Evolutionary conservation across 1,139 yeast genomes (phyloP).

Genomic region (Hansenula anomala): DNA sequence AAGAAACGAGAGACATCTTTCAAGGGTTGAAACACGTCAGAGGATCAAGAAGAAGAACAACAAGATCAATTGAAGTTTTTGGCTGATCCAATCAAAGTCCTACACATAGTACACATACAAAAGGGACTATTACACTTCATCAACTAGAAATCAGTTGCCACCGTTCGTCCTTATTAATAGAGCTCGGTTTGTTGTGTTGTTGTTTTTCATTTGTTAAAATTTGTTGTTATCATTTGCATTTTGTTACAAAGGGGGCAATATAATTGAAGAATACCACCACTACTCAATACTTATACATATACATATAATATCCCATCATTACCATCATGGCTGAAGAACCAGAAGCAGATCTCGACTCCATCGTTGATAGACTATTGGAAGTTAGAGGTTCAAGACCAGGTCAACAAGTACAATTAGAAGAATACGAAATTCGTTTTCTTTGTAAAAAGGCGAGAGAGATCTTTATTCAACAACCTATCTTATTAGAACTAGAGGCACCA

Average conservation of each 20-base stretch:
- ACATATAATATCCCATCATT: constrained; percentile 4
- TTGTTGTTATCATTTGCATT: too few relatives aligned
- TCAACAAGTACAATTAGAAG: constrained; percentile 89
- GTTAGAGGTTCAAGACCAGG: constrained; percentile 99
- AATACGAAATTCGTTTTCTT: constrained; percentile 89
- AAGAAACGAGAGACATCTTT: too few relatives aligned
- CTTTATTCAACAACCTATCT: constrained; percentile 94
- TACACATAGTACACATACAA: too few relatives aligned
- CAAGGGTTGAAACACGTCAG: too few relatives aligned
- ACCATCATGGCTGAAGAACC: constrained; percentile 38
- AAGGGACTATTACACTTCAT: too few relatives aligned
- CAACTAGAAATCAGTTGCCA: too few relatives aligned
- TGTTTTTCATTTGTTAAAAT: too few relatives aligned
- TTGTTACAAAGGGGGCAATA: background rate
- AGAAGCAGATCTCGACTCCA: constrained; percentile 95
- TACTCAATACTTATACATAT: background rate
- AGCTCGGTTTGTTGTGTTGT: too few relatives aligned
- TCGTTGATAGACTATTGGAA: constrained; percentile 92
- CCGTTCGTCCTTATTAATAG: too few relatives aligned
- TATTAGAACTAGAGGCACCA: constrained; percentile 94
- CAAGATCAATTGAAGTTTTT: too few relatives aligned
- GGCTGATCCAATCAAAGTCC: too few relatives aligned
- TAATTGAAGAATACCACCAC: background rate
- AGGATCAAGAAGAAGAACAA: too few relatives aligned
- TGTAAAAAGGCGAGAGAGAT: constrained; percentile 98